Evolutionary conservation across 2,329 filamentous ascomycete species (phyloP).

Genomic region (Fusarium austroafricanum): DNA sequence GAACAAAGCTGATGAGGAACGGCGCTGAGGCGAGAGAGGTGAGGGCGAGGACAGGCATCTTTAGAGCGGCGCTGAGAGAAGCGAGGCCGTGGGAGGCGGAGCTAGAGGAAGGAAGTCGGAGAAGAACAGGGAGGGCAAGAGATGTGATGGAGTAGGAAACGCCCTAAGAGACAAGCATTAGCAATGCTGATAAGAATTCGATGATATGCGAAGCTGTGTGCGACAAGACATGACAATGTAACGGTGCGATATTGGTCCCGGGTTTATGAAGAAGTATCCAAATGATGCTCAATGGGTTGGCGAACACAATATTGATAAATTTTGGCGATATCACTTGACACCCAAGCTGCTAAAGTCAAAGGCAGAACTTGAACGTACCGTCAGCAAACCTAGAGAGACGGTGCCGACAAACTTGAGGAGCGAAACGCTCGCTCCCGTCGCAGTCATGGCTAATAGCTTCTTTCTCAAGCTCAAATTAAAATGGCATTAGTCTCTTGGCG

Average conservation of each 20-base stretch:
- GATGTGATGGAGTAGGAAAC: conserved; percentile 86
- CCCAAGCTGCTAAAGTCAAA: conserved; percentile 1
- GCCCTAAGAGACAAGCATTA: conserved; percentile 68
- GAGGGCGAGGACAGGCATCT: conserved; percentile 74
- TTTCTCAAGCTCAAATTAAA: neutral
- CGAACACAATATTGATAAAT: neutral
- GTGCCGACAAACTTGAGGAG: conserved; percentile 94
- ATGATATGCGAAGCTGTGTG: neutral
- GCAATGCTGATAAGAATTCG: conserved; percentile 7
- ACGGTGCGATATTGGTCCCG: neutral
- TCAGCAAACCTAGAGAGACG: conserved; percentile 86
- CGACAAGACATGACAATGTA: neutral
- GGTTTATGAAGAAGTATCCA: neutral
- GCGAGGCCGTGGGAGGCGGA: conserved; percentile 77
- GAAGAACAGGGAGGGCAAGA: conserved; percentile 82
- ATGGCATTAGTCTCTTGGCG: neutral
- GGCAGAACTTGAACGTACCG: conserved; percentile 67
- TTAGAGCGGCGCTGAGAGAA: conserved; percentile 71
- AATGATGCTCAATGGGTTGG: neutral
- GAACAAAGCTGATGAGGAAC: conserved; percentile 79
- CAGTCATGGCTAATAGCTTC: conserved; percentile 64
- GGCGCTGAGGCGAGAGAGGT: conserved; percentile 76
- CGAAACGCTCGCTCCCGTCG: conserved; percentile 76
- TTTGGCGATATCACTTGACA: conserved; percentile 28
- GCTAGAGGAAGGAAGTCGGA: conserved; percentile 81